Conservation (phyloP, 2,329 filamentous ascomycete genomes). For the Talaromyces rugulosus region DNA sequence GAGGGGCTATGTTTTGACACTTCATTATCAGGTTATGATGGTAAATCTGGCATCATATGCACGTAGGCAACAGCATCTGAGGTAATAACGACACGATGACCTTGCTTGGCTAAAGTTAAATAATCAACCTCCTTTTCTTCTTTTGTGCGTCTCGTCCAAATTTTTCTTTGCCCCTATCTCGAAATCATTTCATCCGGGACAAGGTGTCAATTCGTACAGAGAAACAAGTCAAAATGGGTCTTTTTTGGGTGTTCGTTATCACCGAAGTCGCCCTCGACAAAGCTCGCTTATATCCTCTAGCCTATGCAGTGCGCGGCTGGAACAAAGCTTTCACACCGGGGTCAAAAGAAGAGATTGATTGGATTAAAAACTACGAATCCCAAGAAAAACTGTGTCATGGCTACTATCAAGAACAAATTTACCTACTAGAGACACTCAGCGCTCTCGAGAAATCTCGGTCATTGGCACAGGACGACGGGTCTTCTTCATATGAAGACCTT, state of each 20-base stretch:
- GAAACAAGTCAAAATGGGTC: neutral
- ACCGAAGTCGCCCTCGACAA: neutral
- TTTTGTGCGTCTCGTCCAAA: no score
- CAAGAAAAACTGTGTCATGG: neutral
- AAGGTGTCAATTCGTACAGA: no score
- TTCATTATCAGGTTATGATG: neutral
- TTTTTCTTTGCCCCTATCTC: no score
- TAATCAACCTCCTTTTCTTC: no score
- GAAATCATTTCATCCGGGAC: no score
- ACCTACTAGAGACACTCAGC: neutral
- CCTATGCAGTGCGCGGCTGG: neutral
- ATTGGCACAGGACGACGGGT: neutral
- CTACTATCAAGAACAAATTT: neutral
- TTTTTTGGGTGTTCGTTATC: neutral
- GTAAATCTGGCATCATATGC: neutral
- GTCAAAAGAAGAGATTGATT: neutral
- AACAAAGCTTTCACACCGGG: neutral
- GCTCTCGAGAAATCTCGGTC: neutral
- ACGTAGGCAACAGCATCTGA: neutral
- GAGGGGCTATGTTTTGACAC: conserved; percentile 7
- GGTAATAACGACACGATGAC: neutral
- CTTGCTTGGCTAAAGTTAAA: neutral
- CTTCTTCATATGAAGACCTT: neutral
- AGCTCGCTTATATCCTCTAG: neutral
- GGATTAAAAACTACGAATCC: neutral